Conservation (phyloP, 148 eudicot genomes). For the Cornus kousa region DNA sequence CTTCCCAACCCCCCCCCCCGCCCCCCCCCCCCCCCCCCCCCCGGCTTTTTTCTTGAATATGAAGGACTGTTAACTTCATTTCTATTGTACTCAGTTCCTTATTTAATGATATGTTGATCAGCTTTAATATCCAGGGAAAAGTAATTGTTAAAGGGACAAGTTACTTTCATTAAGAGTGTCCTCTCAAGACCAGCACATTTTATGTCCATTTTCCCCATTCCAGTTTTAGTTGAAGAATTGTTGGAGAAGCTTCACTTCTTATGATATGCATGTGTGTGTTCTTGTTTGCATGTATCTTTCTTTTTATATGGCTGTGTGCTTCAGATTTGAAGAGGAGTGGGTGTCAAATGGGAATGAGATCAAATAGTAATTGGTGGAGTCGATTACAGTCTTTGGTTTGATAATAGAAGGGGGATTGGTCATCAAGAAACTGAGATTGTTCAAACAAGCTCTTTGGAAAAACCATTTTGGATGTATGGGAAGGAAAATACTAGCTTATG, state of each 20-base stretch:
- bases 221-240: not conserved
- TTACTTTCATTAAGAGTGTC: too few species aligned
- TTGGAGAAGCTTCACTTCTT: not conserved
- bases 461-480: not conserved
- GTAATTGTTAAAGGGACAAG: too few species aligned
- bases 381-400: not conserved
- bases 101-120: not conserved
- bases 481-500: not conserved
- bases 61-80: not conserved
- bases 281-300: too few species aligned
- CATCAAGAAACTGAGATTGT: not conserved
- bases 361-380: not conserved
- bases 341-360: not conserved
- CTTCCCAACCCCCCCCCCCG: not conserved
- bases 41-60: not conserved
- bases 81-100: not conserved
- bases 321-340: not conserved
- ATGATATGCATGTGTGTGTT: too few species aligned
- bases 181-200: too few species aligned
- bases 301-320: too few species aligned
- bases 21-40: not conserved
- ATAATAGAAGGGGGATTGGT: not conserved
- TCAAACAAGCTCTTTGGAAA: too few species aligned
- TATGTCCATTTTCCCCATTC: not conserved
- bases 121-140: not conserved